Evolutionary conservation across 306 rosid species (phyloP).

Genomic region (Betula pendula): DNA sequence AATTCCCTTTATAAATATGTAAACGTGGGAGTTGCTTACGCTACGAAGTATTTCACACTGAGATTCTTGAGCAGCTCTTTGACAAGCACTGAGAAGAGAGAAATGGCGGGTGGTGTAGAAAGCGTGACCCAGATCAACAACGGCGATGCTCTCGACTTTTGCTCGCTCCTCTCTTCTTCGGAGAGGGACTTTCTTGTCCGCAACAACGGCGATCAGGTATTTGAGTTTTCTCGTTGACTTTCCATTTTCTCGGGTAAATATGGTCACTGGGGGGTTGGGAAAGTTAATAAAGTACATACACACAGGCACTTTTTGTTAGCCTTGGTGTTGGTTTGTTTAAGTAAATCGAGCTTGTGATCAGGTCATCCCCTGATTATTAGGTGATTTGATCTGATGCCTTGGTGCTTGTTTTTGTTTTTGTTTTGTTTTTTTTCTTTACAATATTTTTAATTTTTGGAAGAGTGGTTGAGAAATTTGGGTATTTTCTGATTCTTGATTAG

Average conservation of each 20-base stretch:
- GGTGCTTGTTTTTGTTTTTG: too few species aligned
- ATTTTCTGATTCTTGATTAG: neutral
- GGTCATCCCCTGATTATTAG: neutral
- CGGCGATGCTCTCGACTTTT: constrained; percentile 33
- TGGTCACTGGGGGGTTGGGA: neutral
- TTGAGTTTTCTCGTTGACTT: neutral
- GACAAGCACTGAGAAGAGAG: neutral
- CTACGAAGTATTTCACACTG: too few species aligned
- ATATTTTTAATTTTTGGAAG: neutral
- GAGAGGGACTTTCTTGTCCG: constrained; percentile 53
- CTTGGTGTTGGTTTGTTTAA: neutral
- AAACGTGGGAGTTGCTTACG: too few species aligned
- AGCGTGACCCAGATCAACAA: neutral
- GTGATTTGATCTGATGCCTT: neutral
- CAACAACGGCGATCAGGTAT: constrained; percentile 69
- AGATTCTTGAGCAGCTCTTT: too few species aligned
- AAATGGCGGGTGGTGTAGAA: constrained; percentile 5
- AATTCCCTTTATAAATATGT: too few species aligned
- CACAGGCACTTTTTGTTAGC: neutral
- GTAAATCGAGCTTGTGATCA: neutral
- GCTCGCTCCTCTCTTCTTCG: constrained; percentile 51
- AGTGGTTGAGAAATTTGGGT: neutral
- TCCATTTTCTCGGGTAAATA: neutral
- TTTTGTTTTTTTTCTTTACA: neutral
- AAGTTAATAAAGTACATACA: neutral